These are phyloP conservation scores for Didymella keratinophila DNA, from an alignment of 2,329 filamentous ascomycete genomes.

Conservation along the genomic window DNA sequence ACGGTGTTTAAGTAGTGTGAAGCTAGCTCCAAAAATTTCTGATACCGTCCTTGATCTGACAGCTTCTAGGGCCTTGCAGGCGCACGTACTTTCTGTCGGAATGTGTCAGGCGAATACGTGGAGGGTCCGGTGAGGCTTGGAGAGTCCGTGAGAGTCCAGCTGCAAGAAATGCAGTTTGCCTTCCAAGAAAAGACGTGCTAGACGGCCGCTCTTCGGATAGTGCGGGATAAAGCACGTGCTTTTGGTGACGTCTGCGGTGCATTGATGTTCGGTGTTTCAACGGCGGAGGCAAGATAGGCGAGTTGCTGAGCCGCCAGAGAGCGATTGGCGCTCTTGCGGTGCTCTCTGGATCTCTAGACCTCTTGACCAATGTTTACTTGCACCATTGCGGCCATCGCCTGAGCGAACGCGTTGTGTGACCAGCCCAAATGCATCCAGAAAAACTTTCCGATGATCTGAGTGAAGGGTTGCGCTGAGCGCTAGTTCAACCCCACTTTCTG, in stretches of 20 bases:
- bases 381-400: neutral
- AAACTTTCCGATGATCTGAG: constrained; percentile 27
- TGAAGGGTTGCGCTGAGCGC: constrained; percentile 7
- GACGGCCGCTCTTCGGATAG: constrained; percentile 35
- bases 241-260: constrained; percentile 20
- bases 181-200: constrained; percentile 42
- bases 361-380: neutral
- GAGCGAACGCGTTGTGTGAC: constrained; percentile 5
- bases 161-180: constrained; percentile 39
- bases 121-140: constrained; percentile 24
- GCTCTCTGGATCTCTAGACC: neutral
- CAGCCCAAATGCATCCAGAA: constrained; percentile 16
- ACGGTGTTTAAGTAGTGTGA: constrained; percentile 16
- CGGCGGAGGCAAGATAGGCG: constrained; percentile 16
- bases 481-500: constrained; percentile 24
- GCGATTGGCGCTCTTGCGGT: constrained; percentile 9
- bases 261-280: constrained; percentile 14
- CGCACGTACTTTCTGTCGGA: constrained; percentile 16
- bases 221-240: constrained; percentile 35
- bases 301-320: constrained; percentile 1
- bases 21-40: constrained; percentile 22
- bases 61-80: constrained; percentile 7
- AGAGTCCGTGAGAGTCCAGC: constrained; percentile 24
- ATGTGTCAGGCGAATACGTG: constrained; percentile 17
- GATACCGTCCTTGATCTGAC: constrained; percentile 18